Evolutionary conservation across 192 early-diverging fungal genomes (phyloP).

Genomic region (Backusella luteola): DNA sequence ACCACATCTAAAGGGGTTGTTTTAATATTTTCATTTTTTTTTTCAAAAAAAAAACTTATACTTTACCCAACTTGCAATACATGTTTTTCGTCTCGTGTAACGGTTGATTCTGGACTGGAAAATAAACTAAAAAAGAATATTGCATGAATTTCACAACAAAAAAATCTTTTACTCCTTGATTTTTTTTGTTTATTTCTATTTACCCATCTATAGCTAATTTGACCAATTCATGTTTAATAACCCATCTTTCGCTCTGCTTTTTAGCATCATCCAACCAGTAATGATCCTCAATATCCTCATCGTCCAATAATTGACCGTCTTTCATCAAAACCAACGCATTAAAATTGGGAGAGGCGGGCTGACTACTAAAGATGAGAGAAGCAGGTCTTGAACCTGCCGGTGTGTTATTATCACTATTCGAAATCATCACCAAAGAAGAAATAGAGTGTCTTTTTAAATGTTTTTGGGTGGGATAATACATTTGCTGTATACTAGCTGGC

Average conservation of each 20-base stretch:
- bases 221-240: slow-evolving; percentile 19
- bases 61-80: slow-evolving; percentile 29
- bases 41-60: not conserved
- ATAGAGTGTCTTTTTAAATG: slow-evolving; percentile 3
- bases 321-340: slow-evolving; percentile 7
- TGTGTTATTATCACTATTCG: not conserved
- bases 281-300: not conserved
- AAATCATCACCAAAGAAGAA: not conserved
- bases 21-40: not conserved
- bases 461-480: not conserved
- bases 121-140: slow-evolving; percentile 5
- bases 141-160: slow-evolving; percentile 9
- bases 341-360: slow-evolving; percentile 4
- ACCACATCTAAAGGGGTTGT: slow-evolving; percentile 14
- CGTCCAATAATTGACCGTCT: not conserved
- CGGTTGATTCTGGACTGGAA: not conserved
- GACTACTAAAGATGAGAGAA: not conserved
- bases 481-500: not conserved
- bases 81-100: slow-evolving; percentile 18
- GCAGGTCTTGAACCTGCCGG: slow-evolving; percentile 5
- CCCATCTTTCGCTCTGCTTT: not conserved
- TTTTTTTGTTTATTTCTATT: not conserved
- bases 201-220: slow-evolving; percentile 28
- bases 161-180: not conserved
- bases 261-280: not conserved